Evolutionary conservation across 1,139 yeast genomes (phyloP), one percentile per base, ranked within the genome.

Genomic region (Pichia sp.): DNA sequence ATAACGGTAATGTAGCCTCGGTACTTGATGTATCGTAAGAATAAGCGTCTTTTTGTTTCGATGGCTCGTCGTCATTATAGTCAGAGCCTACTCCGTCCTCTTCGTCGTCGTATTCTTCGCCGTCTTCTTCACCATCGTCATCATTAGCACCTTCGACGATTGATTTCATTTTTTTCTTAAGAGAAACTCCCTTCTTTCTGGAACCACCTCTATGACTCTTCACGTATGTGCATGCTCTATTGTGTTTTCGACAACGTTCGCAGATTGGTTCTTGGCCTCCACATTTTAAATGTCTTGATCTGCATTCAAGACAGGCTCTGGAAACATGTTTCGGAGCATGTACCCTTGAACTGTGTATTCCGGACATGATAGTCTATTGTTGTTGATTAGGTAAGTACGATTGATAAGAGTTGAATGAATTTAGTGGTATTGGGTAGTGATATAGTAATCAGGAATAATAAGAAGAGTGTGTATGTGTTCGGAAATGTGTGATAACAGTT

Each of bases 161-260:
- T 9, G 34, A 18, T 24, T 35, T 30, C 15, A 39, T 3, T 34
- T 47, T 40, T 4, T 39, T 54, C 44, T 53, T 57, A 37, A 53
- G 60, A 38, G 62, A 61, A 6, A 71, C 72, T 4, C 79, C 79
- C 53, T 71, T 75, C 54, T 67, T 72, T 41, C 81, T 60, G 9
- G 78, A 70, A 1, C 81, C 81, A 21, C 81, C 81, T 49, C 81
- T 60, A 40, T 73, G 71, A 50, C 77, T 71, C 54, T 72, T 73
- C 6, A 75, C 79, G 52, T 72, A 76, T 1, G 67, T 67, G 48
- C 81, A 76, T 0, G 58, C 66, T 46, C 65, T 65, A 22, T 61
- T 56, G 5, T 59, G 44, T 46, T 65, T 65, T 5, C 45, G 49
- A 51, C 81, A 76, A 44, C 76, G 62, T 12, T 61, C 59, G 58